Evolutionary conservation across 768 basidiomycete genomes (phyloP), one percentile per base, ranked within the genome.

Genomic region (Podaxis mareebaensis): DNA sequence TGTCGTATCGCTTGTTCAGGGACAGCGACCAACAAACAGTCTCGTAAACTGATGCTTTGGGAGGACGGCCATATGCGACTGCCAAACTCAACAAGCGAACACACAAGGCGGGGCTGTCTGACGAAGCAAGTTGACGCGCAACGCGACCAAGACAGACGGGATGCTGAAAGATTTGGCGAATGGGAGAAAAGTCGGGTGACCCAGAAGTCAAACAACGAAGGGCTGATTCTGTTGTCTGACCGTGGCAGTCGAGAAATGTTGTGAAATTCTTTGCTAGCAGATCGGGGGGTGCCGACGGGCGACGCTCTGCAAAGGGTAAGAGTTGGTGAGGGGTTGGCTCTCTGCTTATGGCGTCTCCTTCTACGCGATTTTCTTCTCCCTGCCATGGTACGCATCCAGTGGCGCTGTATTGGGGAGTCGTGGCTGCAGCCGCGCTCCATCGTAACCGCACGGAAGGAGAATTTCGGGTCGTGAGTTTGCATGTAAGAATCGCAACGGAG

Each of bases 81-180:
- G 61, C 44, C 38, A 63, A 46, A 42, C 36, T 57, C 54, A 63
- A 22, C 46, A 63, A 49, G 10, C 61, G 54, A 51, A 63, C 38
- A 49, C 61, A 63, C 8, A 42, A 22, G 36, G 44, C 46, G 52
- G 61, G 54, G 8, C 22, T 15, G 46, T 57, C 28, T 22, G 61
- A 63, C 13, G 46, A 22, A 28, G 61, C 61, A 90, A 83, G n/a
- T 88, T 86, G 22, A 89, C 79, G 73, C 95, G 95, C 5, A 89
- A 86, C 74, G 94, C 98, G 53, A 95, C 81, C 76, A 96, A 99
- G 60, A 98, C 96, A 54, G 90, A 91, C 77, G 96, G 96, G 78
- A 88, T 89, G 36, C 17, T 39, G 30, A 10, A 63, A 30, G 20
- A 57, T 57, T 57, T 51, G 36, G 12, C 28, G 61, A 20, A 63